A percentile compares a stretch with the other conserved stretches of the same genome.
Conservation (phyloP, 257 asterid genomes). For the Gardenia jasminoides region DNA sequence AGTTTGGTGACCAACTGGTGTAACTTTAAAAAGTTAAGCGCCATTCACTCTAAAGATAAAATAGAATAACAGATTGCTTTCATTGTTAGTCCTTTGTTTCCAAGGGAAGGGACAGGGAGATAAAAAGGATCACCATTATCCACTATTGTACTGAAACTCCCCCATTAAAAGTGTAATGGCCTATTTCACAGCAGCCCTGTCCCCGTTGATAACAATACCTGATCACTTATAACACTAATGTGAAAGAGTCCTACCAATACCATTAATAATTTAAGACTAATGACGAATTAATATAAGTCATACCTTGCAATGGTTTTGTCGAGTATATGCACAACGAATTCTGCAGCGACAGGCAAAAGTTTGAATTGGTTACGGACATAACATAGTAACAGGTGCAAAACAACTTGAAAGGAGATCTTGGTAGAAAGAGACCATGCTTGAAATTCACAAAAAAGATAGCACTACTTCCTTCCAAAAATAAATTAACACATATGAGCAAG, state of each 20-base stretch:
- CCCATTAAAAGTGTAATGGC: background rate
- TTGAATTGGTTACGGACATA: background rate
- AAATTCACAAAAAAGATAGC: background rate
- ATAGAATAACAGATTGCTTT: too few species aligned
- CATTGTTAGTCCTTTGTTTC: too few species aligned
- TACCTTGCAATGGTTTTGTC: conserved; percentile 1
- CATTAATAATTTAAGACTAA: background rate
- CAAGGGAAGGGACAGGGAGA: too few species aligned
- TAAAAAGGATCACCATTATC: too few species aligned
- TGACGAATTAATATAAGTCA: too few species aligned
- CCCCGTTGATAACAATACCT: background rate
- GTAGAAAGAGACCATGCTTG: background rate
- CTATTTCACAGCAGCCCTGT: background rate
- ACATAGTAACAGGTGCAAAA: background rate
- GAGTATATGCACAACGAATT: background rate
- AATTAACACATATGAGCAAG: background rate
- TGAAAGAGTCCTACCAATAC: background rate
- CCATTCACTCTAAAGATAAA: too few species aligned
- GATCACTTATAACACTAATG: background rate
- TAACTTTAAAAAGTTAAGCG: too few species aligned
- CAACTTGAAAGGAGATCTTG: background rate
- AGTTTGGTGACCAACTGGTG: too few species aligned
- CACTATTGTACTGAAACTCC: background rate
- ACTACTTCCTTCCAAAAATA: background rate
- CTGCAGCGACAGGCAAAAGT: background rate